Base-by-base conservation (phyloP, 2,329 filamentous ascomycete genomes). In the Metarhizium robertsii region DNA sequence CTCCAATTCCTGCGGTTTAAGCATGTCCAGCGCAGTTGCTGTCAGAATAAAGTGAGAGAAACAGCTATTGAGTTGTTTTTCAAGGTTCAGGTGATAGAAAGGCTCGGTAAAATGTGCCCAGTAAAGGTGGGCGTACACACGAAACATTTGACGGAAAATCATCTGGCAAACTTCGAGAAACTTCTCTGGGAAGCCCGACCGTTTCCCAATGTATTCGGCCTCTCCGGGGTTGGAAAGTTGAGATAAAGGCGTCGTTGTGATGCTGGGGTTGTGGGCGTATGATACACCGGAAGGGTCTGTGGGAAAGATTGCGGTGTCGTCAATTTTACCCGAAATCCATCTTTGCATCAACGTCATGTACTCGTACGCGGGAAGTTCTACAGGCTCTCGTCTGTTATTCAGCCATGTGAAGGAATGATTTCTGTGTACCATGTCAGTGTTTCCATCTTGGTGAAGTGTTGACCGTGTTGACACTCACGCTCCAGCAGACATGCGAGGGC, bases 131-230 rank as follows among this genome's bases (percentile, higher is more conserved):
- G 94, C 87, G 68, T 99, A 99, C 63, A 96, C 92, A 57, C 94
- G 88, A 79, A 99, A 97, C 87, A 99, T 97, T 74, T 96, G 94
- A 65, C 92, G 88, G 76, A 96, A 92, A 66, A 96, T 94, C 61
- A 87, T 87, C 76, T 95, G 91, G 77, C 92, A 94, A 63, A 96
- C 91, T 59, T 87, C 84, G 64, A 92, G 79, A 71, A 96, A 97
- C 61, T 90, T 88, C 60, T 88, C 84, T 2, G 94, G 94, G 71
- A 99, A 99, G 4, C 92, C 92, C 58, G 89, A 94, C 50, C 88
- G 83, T 75, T 95, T 95, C 65, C 94, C 94, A 56, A 96, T 80
- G 89, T 91, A 97, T 58, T 86, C 83, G 25, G 72, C 73, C 56
- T 88, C 85, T 47, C 83, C 76, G 4, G 75, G 73, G 58, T 77